phyloP scores from a whole-genome alignment of 129 eudicot species.

The Ambrosia trifida region DNA sequence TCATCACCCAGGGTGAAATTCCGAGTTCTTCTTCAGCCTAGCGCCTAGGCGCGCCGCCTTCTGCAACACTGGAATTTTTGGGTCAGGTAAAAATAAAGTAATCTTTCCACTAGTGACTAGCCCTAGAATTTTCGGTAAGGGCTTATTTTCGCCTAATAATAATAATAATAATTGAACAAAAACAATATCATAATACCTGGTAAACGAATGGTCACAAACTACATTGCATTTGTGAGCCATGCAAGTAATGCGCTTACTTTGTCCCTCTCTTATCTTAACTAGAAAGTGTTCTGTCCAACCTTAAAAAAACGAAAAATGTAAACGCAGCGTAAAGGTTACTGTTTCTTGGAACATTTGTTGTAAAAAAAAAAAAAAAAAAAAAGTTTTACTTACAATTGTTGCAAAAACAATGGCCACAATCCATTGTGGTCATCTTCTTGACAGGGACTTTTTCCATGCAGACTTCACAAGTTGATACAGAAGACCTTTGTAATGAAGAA shows the following conservation, averaged over 20 bases:
- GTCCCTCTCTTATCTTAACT: conserved; percentile 83
- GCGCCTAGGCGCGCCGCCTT: too few species aligned
- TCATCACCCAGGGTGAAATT: too few species aligned
- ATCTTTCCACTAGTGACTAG: too few species aligned
- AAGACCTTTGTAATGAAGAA: conserved; percentile 20
- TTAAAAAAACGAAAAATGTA: conserved; percentile 13
- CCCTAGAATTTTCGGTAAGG: too few species aligned
- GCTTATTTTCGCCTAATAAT: too few species aligned
- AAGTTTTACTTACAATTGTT: conserved; percentile 60
- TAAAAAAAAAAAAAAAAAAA: too few species aligned
- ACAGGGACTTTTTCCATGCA: conserved; percentile 62
- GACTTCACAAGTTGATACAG: conserved; percentile 44
- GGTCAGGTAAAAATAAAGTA: too few species aligned
- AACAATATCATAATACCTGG: too few species aligned
- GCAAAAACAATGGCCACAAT: conserved; percentile 82
- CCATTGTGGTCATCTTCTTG: conserved; percentile 57
- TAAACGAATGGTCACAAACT: too few species aligned
- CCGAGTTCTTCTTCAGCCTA: too few species aligned
- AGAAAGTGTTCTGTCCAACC: conserved; percentile 80
- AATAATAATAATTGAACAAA: too few species aligned
- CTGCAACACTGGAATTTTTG: too few species aligned
- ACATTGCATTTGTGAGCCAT: conserved; percentile 74
- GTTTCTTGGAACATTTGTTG: neutral
- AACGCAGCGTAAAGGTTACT: neutral
- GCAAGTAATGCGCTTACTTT: conserved; percentile 68